Evolutionary conservation across 179 eudicot genomes (phyloP), one percentile per base, ranked within the genome.

Genomic region (Amaranthus tricolor): DNA sequence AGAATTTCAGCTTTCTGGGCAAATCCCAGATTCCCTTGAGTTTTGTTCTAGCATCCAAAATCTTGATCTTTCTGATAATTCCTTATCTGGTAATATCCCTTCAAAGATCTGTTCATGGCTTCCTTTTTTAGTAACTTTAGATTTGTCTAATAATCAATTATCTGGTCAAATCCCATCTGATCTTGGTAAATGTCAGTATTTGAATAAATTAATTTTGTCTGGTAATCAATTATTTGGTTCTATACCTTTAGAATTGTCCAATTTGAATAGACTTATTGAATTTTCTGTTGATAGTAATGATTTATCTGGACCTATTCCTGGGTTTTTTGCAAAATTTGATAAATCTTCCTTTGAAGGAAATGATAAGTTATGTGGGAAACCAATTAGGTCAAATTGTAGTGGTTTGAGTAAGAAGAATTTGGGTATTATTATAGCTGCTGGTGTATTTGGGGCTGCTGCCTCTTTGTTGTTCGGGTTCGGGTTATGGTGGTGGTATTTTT

Each of bases 401-500:
- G 89, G 91, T 15, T 70, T 94, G 80, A 92, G 86, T 70, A 92
- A 85, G 82, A 87, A 84, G 87, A 94, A 77, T 82, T 80, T 94
- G 66, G 90, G 89, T 0, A 90, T 90, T 80, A 92, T 94, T 47
- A 76, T 94, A 10, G 96, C 96, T 1, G 97, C 97, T 0, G 98
- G 98, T 7, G 89, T 92, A 14, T 83, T 90, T 67, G 94, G 96
- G 5, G 97, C 97, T 0, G 91, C 84, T 2, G 93, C 82, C 0
- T 89, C 96, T 31, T 74, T 92, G 87, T 57, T 90, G 78, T 62
- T 94, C 56, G 98, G 86, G 75, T 88, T 94, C 58, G 96, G 96
- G 80, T 21, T 89, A 21, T 92, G 97, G 98, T 89, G 94, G 92
- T 90, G 89, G 85, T 94, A 72, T 71, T 90, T 88, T 62, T 80